Evolutionary conservation across 164 flowering plant genomes (phyloP), one percentile per base, ranked within the genome.

Genomic region (Pachysandra terminalis): DNA sequence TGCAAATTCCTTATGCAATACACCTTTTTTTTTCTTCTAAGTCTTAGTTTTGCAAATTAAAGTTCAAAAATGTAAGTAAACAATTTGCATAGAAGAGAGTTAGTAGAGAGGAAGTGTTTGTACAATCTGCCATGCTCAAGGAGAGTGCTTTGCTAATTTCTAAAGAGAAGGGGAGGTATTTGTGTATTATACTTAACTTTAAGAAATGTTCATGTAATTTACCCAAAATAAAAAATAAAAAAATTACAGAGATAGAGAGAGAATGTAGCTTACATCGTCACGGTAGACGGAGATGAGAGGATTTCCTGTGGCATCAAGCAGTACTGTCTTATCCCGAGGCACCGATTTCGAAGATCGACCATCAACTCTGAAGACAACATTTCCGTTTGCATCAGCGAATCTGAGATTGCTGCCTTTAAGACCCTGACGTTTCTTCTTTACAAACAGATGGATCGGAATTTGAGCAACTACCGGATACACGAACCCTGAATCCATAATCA

Each of bases 401-500:
- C 66, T 69, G 48, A 84, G 63, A 19, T 66, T 73, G 24, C 80
- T 74, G 21, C 68, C 74, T 19, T 73, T 21, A 3, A 73, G 71
- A 40, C 75, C 75, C 0, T 59, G 66, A 59, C 65, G 76, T 59
- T 78, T 73, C 76, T 80, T 81, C 35, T 77, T 73, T 10, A 77
- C 73, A 76, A 79, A 82, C 1, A 84, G 81, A 68, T 86, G 87
- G n/a, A 84, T 61, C 45, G 86, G 82, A 60, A 84, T 81, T 27
- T 53, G 78, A 15, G 72, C 35, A 37, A 19, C 65, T 19, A 52
- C 56, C 64, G 67, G 59, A 59, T 37, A 56, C 45, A 25, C 28
- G 27, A 49, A 35, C 41, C 57, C 12, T 51, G 54, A 58, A 58
- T 10, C 35, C 53, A 41, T 32, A 3, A 32, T 32, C 5, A 3